Evolutionary conservation across 768 basidiomycete species (phyloP).

Genomic region (Suillus occidentalis): DNA sequence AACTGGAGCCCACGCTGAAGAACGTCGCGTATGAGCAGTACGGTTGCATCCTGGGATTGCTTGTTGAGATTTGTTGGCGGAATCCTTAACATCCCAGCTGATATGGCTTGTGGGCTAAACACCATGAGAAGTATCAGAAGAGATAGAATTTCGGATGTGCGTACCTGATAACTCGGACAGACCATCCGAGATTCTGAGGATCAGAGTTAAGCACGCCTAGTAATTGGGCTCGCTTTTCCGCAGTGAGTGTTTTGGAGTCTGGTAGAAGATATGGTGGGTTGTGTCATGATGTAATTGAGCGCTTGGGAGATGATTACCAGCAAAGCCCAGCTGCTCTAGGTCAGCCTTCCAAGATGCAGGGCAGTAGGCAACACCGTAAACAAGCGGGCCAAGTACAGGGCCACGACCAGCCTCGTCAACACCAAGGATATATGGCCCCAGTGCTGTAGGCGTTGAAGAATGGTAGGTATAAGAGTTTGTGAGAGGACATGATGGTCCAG

Average conservation of each 20-base stretch:
- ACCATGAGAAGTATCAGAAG: not conserved
- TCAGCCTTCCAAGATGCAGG: conserved; percentile 72
- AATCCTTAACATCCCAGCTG: conserved; percentile 82
- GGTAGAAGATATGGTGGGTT: conserved; percentile 4
- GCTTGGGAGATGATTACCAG: conserved; percentile 52
- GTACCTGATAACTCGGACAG: conserved; percentile 75
- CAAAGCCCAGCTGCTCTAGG: conserved; percentile 84
- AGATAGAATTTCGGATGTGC: conserved; percentile 7
- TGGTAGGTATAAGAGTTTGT: conserved; percentile 77
- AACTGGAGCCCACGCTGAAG: conserved; percentile 78
- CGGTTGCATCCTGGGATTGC: conserved; percentile 87
- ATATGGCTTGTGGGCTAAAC: conserved; percentile 85
- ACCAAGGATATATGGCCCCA: conserved; percentile 88
- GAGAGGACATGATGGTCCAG: conserved; percentile 56
- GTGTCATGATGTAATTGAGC: not conserved
- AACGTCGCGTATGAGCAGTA: conserved; percentile 83
- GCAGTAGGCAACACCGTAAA: conserved; percentile 95
- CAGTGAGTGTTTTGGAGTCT: conserved; percentile 93
- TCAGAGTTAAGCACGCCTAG: conserved; percentile 69
- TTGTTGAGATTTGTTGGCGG: conserved; percentile 86
- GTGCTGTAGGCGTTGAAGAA: conserved; percentile 64
- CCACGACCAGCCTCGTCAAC: conserved; percentile 99
- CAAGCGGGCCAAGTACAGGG: conserved; percentile 92
- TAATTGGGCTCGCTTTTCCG: conserved; percentile 63
- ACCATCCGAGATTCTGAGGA: conserved; percentile 74